phyloP scores from a whole-genome alignment of 441 rosid species.

The Populus tomentosa region DNA sequence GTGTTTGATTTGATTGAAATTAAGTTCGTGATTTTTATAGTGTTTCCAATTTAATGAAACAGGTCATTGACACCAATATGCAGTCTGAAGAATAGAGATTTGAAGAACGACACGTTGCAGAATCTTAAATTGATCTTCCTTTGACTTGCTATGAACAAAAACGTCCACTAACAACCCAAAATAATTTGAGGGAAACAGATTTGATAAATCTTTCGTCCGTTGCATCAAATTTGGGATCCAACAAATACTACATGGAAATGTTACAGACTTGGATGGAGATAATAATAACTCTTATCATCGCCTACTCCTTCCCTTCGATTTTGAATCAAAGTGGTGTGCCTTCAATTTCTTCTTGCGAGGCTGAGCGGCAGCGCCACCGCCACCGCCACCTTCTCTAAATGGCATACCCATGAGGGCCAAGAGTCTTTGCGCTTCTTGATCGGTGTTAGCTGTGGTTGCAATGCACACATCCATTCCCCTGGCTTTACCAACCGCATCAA shows the following conservation, averaged over 20 bases:
- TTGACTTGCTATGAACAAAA: too few relatives aligned
- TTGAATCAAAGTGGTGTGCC: constrained; percentile 72
- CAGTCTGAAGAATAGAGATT: neutral
- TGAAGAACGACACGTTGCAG: neutral
- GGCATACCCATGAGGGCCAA: constrained; percentile 97
- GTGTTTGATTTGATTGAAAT: too few relatives aligned
- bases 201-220: neutral
- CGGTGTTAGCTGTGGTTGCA: constrained; percentile 66
- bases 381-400: constrained; percentile 53
- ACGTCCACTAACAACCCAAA: neutral
- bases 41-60: too few relatives aligned
- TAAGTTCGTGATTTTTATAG: too few relatives aligned
- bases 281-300: constrained; percentile 14
- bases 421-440: constrained; percentile 70
- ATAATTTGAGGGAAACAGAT: neutral
- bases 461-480: constrained; percentile 97
- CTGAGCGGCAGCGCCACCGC: neutral
- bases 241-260: neutral
- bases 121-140: neutral
- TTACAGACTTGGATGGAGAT: neutral
- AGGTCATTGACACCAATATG: too few relatives aligned
- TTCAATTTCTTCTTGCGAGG: constrained; percentile 75
- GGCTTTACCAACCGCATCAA: constrained; percentile 58
- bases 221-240: constrained; percentile 1
- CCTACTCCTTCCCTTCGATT: constrained; percentile 44